These are phyloP conservation scores for Malassezia japonica DNA, from an alignment of 1,284 basidiomycete species.

Conservation along the genomic window DNA sequence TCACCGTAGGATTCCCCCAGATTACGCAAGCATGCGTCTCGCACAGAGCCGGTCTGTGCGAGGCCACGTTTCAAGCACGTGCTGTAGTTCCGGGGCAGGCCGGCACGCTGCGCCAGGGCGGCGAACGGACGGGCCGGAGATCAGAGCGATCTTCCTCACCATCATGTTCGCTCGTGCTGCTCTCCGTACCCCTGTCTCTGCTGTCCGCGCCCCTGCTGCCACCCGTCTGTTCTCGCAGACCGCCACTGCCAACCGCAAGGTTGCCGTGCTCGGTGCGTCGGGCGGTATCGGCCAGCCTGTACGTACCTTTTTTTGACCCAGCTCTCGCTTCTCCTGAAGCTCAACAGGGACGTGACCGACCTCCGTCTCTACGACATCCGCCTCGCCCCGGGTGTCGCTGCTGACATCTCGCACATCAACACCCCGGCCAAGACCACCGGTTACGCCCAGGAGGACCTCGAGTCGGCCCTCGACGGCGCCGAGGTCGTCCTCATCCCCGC, in stretches of 20 bases:
- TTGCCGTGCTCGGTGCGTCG: slow-evolving; percentile 74
- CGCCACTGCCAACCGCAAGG: slow-evolving; percentile 63
- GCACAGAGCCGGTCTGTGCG: slow-evolving; percentile 4
- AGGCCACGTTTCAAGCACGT: slow-evolving; percentile 2
- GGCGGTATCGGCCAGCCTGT: slow-evolving; percentile 70
- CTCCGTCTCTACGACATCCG: slow-evolving; percentile 49
- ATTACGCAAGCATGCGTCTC: not conserved
- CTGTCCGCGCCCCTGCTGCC: slow-evolving; percentile 21
- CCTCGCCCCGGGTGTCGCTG: slow-evolving; percentile 51
- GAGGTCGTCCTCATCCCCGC: slow-evolving; percentile 94
- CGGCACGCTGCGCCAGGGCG: not conserved
- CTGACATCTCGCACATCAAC: slow-evolving; percentile 64
- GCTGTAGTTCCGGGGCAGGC: not conserved
- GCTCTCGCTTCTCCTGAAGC: slow-evolving; percentile 76
- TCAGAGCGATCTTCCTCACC: not conserved
- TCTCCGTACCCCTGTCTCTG: slow-evolving; percentile 24
- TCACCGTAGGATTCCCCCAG: too few relatives aligned
- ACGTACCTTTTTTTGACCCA: slow-evolving; percentile 10
- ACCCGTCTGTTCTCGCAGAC: slow-evolving; percentile 68
- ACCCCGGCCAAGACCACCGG: slow-evolving; percentile 74
- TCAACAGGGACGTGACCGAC: slow-evolving; percentile 69
- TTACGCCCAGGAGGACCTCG: slow-evolving; percentile 63
- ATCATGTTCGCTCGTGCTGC: slow-evolving; percentile 34
- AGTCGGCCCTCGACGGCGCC: slow-evolving; percentile 71
- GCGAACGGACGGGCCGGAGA: not conserved